Evolutionary conservation across 257 asterid genomes (phyloP).

Genomic region (Forsythia viridissima): DNA sequence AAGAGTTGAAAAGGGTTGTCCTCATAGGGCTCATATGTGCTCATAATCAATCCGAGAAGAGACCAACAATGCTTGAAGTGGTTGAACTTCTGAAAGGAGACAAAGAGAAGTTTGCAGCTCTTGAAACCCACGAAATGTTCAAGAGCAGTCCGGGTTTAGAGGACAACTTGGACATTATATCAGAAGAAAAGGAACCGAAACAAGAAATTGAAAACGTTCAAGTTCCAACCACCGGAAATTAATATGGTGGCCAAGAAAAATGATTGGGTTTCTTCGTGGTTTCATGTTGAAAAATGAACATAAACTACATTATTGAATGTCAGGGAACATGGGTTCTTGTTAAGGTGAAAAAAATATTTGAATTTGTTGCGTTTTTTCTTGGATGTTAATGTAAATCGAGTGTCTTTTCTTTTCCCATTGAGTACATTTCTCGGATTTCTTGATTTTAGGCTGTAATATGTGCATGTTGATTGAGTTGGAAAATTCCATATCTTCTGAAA

Average conservation of each 20-base stretch:
- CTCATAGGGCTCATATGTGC: conserved; percentile 67
- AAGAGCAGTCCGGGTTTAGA: conserved; percentile 44
- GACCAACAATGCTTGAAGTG: conserved; percentile 81
- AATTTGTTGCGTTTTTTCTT: not conserved
- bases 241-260: not conserved
- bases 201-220: conserved; percentile 61
- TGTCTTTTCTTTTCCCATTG: not conserved
- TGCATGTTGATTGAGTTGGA: not conserved
- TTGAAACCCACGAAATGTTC: conserved; percentile 80
- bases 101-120: conserved; percentile 57
- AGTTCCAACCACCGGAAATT: not conserved
- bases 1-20: conserved; percentile 78
- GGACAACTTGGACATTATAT: conserved; percentile 45
- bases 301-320: not conserved
- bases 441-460: not conserved
- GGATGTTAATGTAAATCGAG: not conserved
- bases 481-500: not conserved
- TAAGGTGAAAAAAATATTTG: not conserved
- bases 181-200: conserved; percentile 45
- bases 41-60: conserved; percentile 64
- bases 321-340: not conserved
- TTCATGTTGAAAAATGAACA: not conserved
- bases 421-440: not conserved
- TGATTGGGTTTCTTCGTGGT: not conserved
- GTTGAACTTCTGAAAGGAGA: conserved; percentile 75